phyloP scores from a whole-genome alignment of 148 eudicot species.

The Chenopodium suecicum region DNA sequence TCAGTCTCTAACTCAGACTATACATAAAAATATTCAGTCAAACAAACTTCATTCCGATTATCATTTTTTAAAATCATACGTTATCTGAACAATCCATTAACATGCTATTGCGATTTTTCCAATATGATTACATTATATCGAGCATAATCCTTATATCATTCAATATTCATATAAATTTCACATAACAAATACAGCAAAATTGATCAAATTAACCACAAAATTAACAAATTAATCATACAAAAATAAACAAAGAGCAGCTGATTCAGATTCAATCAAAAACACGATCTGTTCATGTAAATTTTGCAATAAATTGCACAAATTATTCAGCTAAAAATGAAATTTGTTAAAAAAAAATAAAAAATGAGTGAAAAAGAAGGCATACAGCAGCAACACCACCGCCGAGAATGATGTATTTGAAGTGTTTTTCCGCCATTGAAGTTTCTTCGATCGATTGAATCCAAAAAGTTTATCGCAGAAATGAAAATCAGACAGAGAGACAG shows the following conservation, averaged over 20 bases:
- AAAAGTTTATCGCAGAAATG: background rate
- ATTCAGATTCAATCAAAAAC: constrained; percentile 5
- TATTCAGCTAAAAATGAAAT: background rate
- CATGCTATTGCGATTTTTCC: background rate
- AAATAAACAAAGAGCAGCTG: background rate
- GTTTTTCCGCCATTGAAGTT: constrained; percentile 63
- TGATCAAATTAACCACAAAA: background rate
- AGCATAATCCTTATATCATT: background rate
- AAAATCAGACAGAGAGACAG: no score
- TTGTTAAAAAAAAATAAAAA: background rate
- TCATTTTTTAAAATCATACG: background rate
- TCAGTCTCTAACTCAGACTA: no score
- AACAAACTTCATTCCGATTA: background rate
- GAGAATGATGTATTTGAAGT: constrained; percentile 78
- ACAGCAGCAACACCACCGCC: constrained; percentile 98
- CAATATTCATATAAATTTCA: background rate
- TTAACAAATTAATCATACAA: no score
- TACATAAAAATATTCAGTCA: background rate
- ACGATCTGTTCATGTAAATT: background rate
- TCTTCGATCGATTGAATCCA: background rate
- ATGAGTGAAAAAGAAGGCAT: constrained; percentile 29
- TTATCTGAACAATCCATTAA: background rate
- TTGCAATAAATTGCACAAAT: background rate
- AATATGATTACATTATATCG: no score
- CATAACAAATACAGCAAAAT: background rate